These are phyloP conservation scores for Solanum phureja DNA, from an alignment of 257 asterid genomes.

Conservation along the genomic window DNA sequence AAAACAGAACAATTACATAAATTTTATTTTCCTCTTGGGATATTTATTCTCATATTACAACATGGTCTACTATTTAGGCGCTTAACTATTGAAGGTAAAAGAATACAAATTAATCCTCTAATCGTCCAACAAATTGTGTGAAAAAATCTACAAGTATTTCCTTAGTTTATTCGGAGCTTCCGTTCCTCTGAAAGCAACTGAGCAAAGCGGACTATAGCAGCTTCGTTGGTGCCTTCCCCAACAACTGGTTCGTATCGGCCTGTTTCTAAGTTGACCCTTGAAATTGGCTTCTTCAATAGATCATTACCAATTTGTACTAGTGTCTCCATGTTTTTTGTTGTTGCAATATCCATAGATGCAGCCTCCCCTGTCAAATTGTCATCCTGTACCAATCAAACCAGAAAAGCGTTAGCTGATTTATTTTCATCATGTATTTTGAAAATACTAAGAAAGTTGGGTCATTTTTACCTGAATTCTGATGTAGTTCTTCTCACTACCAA, in stretches of 20 bases:
- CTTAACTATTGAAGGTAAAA: background rate
- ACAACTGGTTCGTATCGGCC: conserved; percentile 39
- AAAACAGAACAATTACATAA: background rate
- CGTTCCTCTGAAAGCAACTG: conserved; percentile 46
- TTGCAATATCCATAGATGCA: conserved; percentile 41
- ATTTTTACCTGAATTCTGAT: conserved; percentile 50
- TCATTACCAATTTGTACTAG: conserved; percentile 38
- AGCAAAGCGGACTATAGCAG: conserved; percentile 49
- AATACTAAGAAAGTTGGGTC: background rate
- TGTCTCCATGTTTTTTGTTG: conserved; percentile 24
- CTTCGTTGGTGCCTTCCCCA: conserved; percentile 54
- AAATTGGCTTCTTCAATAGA: conserved; percentile 42
- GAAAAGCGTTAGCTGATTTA: background rate
- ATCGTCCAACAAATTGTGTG: background rate
- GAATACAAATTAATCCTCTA: background rate
- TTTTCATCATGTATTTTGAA: background rate
- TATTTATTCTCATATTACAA: background rate
- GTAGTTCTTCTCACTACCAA: conserved; percentile 31
- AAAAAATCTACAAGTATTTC: background rate
- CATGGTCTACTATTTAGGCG: background rate
- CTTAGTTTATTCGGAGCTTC: conserved; percentile 16
- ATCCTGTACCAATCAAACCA: conserved; percentile 18
- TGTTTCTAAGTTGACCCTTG: conserved; percentile 55
- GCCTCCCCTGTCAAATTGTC: conserved; percentile 37
- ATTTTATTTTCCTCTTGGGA: background rate